Percentiles rank a stretch among this genome's conserved stretches.
phyloP scores from a whole-genome alignment of 208 protist species.

The Trypanosoma avium region DNA sequence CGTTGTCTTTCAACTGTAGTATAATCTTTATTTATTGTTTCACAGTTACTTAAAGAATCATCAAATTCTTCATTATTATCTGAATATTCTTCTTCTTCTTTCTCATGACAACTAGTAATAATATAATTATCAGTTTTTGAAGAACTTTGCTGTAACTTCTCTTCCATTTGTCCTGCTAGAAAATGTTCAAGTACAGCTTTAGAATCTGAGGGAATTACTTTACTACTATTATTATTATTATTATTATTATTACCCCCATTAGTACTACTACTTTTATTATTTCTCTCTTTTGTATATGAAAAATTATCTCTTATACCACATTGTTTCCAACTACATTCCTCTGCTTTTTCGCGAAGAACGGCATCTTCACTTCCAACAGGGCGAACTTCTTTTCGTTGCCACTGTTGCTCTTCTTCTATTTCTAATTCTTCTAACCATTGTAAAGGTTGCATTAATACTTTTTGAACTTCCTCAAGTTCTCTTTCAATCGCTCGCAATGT shows the following conservation, averaged over 20 bases:
- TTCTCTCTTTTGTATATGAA: no score
- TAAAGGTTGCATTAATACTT: constrained; percentile 13
- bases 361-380: background rate
- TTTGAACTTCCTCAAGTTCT: constrained; percentile 28
- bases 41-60: background rate
- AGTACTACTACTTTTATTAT: no score
- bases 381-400: background rate
- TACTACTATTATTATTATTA: background rate
- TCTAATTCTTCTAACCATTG: constrained; percentile 17
- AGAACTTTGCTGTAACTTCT: background rate
- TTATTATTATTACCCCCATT: no score
- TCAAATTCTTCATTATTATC: background rate
- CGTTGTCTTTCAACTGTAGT: background rate
- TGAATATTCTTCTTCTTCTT: background rate
- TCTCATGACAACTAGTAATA: background rate
- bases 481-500: constrained; percentile 33
- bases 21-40: background rate
- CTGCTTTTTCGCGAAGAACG: background rate
- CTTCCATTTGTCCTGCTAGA: background rate
- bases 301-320: background rate
- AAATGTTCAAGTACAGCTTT: constrained; percentile 8
- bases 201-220: background rate
- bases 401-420: background rate
- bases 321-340: background rate
- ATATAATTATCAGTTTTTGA: background rate